A percentile compares a stretch with the other conserved stretches of the same genome.
Evolutionary conservation across 805 yeast species (phyloP).

Genomic region (Zygotorulaspora danielsina): DNA sequence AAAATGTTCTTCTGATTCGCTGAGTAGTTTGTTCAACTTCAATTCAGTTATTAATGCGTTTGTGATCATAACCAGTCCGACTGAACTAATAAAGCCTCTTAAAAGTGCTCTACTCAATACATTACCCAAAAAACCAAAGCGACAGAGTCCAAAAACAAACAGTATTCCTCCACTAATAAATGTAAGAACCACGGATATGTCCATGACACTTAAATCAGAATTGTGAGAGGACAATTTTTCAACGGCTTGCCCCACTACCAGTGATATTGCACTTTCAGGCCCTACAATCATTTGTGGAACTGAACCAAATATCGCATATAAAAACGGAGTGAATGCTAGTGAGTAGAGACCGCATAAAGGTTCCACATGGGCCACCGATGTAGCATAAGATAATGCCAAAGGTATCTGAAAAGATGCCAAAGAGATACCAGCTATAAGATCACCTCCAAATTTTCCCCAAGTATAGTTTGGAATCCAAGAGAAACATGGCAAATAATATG

Average conservation of each 20-base stretch:
- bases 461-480: conserved; percentile 61
- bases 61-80: conserved; percentile 76
- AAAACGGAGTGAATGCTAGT: conserved; percentile 70
- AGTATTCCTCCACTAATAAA: conserved; percentile 71
- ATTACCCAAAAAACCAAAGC: conserved; percentile 82
- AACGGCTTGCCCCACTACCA: conserved; percentile 76
- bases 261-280: conserved; percentile 83
- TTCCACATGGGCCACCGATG: conserved; percentile 78
- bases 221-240: conserved; percentile 49
- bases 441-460: conserved; percentile 44
- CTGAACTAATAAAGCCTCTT: conserved; percentile 80
- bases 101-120: conserved; percentile 72
- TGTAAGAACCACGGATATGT: conserved; percentile 63
- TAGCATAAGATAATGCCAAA: conserved; percentile 65
- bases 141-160: conserved; percentile 68
- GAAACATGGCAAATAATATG: conserved; percentile 63
- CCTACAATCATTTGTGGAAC: conserved; percentile 90
- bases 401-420: conserved; percentile 91
- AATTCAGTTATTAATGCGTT: conserved; percentile 70
- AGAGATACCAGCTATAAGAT: conserved; percentile 78
- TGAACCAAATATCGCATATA: conserved; percentile 74
- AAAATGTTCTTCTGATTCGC: conserved; percentile 47
- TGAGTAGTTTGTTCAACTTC: conserved; percentile 52
- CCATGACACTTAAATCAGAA: conserved; percentile 44
- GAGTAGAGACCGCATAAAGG: conserved; percentile 76